These are phyloP conservation scores for Cutaneotrichosporon sp. DNA, from an alignment of 1,284 basidiomycete species.

Conservation along the genomic window DNA sequence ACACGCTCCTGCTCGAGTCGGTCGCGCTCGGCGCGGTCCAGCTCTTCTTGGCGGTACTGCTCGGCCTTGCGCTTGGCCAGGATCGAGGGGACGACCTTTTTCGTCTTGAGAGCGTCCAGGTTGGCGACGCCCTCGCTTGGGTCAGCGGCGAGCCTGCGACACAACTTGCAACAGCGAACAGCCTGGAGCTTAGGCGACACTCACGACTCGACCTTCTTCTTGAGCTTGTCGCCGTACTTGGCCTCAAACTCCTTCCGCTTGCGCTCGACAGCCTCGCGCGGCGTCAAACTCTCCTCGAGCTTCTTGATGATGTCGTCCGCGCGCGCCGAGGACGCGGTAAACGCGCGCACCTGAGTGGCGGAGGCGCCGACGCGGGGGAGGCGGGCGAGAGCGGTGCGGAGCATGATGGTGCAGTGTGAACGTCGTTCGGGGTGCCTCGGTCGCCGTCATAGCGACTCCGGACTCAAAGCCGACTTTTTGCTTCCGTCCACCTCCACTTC, in stretches of 20 bases:
- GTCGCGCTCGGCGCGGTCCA: slow-evolving; percentile 14
- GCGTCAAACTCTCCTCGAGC: slow-evolving; percentile 41
- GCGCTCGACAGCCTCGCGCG: slow-evolving; percentile 49
- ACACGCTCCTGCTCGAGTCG: slow-evolving; percentile 20
- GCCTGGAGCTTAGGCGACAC: slow-evolving; percentile 20
- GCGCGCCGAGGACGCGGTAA: slow-evolving; percentile 11
- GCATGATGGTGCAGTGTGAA: slow-evolving; percentile 8
- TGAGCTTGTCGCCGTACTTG: slow-evolving; percentile 53
- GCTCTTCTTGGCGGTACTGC: slow-evolving; percentile 25
- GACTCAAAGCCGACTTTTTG: slow-evolving; percentile 4
- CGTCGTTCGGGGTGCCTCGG: neutral
- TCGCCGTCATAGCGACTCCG: neutral
- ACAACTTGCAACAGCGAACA: no score
- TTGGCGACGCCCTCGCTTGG: slow-evolving; percentile 45
- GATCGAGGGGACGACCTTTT: slow-evolving; percentile 41
- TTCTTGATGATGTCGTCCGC: slow-evolving; percentile 34
- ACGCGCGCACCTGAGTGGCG: slow-evolving; percentile 5
- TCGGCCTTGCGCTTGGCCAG: slow-evolving; percentile 35
- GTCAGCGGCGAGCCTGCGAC: slow-evolving; percentile 1
- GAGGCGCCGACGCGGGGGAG: slow-evolving; percentile 5
- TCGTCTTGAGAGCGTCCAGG: slow-evolving; percentile 51
- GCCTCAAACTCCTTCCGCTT: slow-evolving; percentile 48
- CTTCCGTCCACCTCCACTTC: slow-evolving; percentile 12
- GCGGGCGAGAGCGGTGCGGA: slow-evolving; percentile 12
- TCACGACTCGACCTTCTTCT: slow-evolving; percentile 47